These are phyloP conservation scores for Ogataea pilisensis DNA, from an alignment of 805 yeast genomes.

Conservation along the genomic window DNA sequence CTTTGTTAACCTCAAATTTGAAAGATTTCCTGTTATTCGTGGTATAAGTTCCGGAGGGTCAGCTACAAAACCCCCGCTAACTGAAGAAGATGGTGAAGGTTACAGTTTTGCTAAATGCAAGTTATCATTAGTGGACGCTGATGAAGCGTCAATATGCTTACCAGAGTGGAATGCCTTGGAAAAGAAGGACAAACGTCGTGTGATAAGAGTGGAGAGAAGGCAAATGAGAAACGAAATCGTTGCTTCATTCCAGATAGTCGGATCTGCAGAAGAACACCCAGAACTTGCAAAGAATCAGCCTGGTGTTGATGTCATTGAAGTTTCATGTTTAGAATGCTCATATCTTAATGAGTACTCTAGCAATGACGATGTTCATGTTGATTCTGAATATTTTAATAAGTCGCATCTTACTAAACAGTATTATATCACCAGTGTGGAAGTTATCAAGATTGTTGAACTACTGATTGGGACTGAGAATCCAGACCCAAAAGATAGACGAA, in stretches of 20 bases:
- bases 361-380: slow-evolving; percentile 16
- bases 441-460: slow-evolving; percentile 59
- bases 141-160: slow-evolving; percentile 44
- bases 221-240: slow-evolving; percentile 45
- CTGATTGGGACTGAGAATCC: slow-evolving; percentile 47
- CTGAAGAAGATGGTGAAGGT: slow-evolving; percentile 22
- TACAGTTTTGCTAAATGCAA: slow-evolving; percentile 42
- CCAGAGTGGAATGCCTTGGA: slow-evolving; percentile 49
- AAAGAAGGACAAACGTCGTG: slow-evolving; percentile 47
- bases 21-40: slow-evolving; percentile 43
- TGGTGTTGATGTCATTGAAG: slow-evolving; percentile 50
- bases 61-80: slow-evolving; percentile 50
- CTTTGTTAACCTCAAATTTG: slow-evolving; percentile 8
- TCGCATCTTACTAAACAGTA: slow-evolving; percentile 28
- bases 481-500: slow-evolving; percentile 49
- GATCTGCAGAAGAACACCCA: slow-evolving; percentile 47
- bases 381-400: slow-evolving; percentile 26
- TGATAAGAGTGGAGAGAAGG: slow-evolving; percentile 51
- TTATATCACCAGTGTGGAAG: slow-evolving; percentile 65
- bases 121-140: slow-evolving; percentile 41
- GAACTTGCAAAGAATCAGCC: slow-evolving; percentile 33
- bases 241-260: slow-evolving; percentile 49
- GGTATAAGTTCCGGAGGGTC: slow-evolving; percentile 60
- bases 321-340: slow-evolving; percentile 52
- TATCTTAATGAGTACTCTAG: slow-evolving; percentile 18